Percentiles rank a stretch among this genome's conserved stretches.
phyloP scores from a whole-genome alignment of 495 filamentous ascomycete genomes.

The Penicillium dipodomyicola region DNA sequence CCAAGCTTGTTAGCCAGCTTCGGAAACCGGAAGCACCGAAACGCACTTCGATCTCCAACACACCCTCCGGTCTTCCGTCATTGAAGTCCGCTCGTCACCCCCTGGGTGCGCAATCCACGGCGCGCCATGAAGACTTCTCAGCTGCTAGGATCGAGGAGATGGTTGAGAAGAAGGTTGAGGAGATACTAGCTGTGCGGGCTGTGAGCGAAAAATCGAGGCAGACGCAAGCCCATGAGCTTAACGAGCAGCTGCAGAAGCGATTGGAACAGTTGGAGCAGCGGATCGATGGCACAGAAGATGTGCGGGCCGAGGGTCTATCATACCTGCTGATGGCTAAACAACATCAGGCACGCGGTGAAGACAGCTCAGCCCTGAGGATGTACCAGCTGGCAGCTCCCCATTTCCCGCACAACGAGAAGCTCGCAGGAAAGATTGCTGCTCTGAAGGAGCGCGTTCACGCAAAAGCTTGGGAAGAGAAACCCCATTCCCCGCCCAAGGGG shows the following conservation, averaged over 20 bases:
- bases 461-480: slow-evolving; percentile 20
- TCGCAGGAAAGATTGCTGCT: slow-evolving; percentile 70
- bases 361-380: slow-evolving; percentile 75
- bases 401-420: slow-evolving; percentile 84
- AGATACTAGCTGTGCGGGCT: slow-evolving; percentile 72
- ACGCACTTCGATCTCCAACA: slow-evolving; percentile 43
- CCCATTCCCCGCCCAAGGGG: slow-evolving; percentile 25
- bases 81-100: slow-evolving; percentile 30
- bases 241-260: slow-evolving; percentile 73
- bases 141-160: slow-evolving; percentile 84
- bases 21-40: slow-evolving; percentile 40
- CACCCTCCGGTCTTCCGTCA: slow-evolving; percentile 26
- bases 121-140: slow-evolving; percentile 51
- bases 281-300: slow-evolving; percentile 73
- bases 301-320: slow-evolving; percentile 73
- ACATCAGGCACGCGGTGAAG: slow-evolving; percentile 78
- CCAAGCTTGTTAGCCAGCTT: slow-evolving; percentile 38
- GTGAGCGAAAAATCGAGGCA: slow-evolving; percentile 48
- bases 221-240: slow-evolving; percentile 57
- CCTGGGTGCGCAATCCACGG: slow-evolving; percentile 29
- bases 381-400: slow-evolving; percentile 79
- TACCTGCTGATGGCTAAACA: slow-evolving; percentile 89
- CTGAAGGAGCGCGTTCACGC: slow-evolving; percentile 60
- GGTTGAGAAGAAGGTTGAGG: slow-evolving; percentile 85
- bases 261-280: slow-evolving; percentile 81